A percentile compares a stretch with the other conserved stretches of the same genome.
phyloP scores from a whole-genome alignment of 1,284 basidiomycete species.

The Takashimella tepidaria region DNA sequence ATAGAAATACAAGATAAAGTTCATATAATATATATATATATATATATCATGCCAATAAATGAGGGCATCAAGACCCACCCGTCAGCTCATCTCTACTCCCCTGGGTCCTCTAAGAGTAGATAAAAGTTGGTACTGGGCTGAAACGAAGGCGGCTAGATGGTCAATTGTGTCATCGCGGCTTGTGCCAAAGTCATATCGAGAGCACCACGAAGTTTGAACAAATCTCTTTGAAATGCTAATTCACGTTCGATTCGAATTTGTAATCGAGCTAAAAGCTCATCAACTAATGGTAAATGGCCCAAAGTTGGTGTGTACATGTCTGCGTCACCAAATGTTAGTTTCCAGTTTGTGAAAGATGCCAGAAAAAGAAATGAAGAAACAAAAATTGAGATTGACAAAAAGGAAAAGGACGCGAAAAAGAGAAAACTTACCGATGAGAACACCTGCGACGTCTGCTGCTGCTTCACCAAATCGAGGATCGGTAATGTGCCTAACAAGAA shows the following conservation, averaged over 20 bases:
- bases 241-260: conserved; percentile 79
- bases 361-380: too few relatives aligned
- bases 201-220: conserved; percentile 77
- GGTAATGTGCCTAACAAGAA: conserved; percentile 77
- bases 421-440: conserved; percentile 70
- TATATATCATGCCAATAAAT: too few relatives aligned
- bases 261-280: conserved; percentile 76
- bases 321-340: conserved; percentile 35
- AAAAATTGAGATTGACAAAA: conserved; percentile 1
- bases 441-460: conserved; percentile 72
- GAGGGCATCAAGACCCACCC: too few relatives aligned
- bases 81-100: too few relatives aligned
- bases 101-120: too few relatives aligned
- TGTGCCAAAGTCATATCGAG: conserved; percentile 84
- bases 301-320: conserved; percentile 88
- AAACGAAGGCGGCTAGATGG: too few relatives aligned
- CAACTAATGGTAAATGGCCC: conserved; percentile 89
- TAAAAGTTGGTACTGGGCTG: too few relatives aligned
- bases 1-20: too few relatives aligned
- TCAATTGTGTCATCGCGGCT: conserved; percentile 22
- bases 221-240: conserved; percentile 81
- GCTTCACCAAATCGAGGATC: conserved; percentile 88
- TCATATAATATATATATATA: too few relatives aligned
- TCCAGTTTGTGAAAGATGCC: neutral
- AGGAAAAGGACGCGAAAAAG: neutral